Evolutionary conservation across 1,284 basidiomycete species (phyloP).

Genomic region (Pyrrhoderma lamaoense): DNA sequence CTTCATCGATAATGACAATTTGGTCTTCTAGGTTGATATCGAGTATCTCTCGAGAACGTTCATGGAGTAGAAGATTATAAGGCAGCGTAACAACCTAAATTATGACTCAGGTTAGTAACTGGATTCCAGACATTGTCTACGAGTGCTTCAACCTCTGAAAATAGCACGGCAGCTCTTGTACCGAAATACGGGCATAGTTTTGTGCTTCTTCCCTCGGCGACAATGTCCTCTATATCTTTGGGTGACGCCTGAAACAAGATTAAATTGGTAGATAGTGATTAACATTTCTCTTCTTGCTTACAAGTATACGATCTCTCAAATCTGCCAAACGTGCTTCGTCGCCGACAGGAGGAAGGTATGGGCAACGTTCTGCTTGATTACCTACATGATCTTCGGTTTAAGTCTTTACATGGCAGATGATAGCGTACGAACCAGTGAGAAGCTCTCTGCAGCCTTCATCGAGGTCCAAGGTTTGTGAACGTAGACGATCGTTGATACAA

Average conservation of each 20-base stretch:
- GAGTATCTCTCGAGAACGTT: conserved; percentile 78
- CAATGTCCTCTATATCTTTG: conserved; percentile 93
- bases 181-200: conserved; percentile 93
- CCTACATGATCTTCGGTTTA: conserved; percentile 32
- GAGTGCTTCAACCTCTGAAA: conserved; percentile 69
- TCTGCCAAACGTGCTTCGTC: conserved; percentile 75
- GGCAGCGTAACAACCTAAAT: conserved; percentile 80
- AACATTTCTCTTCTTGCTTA: conserved; percentile 29
- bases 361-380: conserved; percentile 57
- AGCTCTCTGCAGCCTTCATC: conserved; percentile 91
- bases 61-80: conserved; percentile 89
- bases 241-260: conserved; percentile 57
- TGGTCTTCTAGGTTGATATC: conserved; percentile 80
- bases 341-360: conserved; percentile 67
- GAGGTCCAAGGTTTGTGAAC: conserved; percentile 62
- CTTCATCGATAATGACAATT: conserved; percentile 91
- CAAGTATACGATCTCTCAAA: conserved; percentile 84
- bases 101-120: background rate
- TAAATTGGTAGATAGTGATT: background rate
- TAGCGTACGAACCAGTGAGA: conserved; percentile 53
- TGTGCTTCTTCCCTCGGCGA: conserved; percentile 55
- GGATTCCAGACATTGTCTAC: no score
- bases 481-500: conserved; percentile 84
- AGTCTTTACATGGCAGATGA: conserved; percentile 4
- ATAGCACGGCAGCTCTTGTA: conserved; percentile 77